A percentile compares a stretch with the other conserved stretches of the same genome.
Evolutionary conservation across 352 stramenopile species (phyloP).

Genomic region (Pythium aquatile): DNA sequence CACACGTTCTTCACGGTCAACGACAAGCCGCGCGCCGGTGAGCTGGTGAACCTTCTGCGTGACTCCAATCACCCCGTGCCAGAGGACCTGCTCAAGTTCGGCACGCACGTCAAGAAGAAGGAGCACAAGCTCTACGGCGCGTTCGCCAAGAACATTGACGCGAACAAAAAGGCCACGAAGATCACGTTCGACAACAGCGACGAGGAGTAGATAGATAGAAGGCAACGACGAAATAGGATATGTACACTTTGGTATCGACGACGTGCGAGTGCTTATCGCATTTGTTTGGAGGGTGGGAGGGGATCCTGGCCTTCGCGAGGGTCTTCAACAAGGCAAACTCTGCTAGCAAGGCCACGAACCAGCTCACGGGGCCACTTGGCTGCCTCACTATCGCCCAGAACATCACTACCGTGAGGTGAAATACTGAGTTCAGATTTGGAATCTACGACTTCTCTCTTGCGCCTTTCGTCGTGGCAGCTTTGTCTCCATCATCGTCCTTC

Average conservation of each 20-base stretch:
- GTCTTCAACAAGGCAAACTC: no score
- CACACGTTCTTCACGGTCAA: constrained; percentile 98
- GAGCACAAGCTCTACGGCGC: constrained; percentile 99
- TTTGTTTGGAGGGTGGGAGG: no score
- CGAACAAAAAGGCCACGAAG: constrained; percentile 97
- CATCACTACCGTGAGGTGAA: no score
- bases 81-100: constrained; percentile 96
- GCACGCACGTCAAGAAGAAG: constrained; percentile 99
- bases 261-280: not conserved
- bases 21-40: constrained; percentile 95
- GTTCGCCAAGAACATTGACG: constrained; percentile 93
- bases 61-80: constrained; percentile 93
- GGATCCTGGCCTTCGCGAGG: no score
- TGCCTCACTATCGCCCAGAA: no score
- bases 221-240: not conserved
- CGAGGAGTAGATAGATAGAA: constrained; percentile 9
- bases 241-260: not conserved
- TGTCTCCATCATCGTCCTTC: not conserved
- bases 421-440: not conserved
- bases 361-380: no score
- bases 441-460: not conserved
- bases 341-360: no score
- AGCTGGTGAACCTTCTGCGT: constrained; percentile 95
- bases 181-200: constrained; percentile 93
- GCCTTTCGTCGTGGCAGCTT: not conserved